Percentiles rank a stretch among this genome's conserved stretches.
These are phyloP conservation scores for Neckera pumila DNA, from an alignment of 225 moss, liverwort and hornwort species.

Conservation along the genomic window DNA sequence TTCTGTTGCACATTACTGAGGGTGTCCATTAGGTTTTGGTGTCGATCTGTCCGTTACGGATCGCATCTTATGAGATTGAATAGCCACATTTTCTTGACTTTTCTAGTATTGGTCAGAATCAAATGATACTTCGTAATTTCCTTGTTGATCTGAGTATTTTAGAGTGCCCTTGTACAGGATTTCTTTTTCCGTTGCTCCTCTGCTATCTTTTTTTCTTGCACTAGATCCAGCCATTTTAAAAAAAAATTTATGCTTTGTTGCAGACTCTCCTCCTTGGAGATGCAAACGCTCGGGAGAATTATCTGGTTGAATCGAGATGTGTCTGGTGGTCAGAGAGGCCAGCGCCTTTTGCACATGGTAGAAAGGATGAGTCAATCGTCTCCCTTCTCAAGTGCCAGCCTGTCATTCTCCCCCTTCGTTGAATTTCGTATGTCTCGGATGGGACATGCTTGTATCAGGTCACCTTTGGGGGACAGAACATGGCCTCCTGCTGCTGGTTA, in stretches of 20 bases:
- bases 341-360: conserved; percentile 56
- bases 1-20: neutral
- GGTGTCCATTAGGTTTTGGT: neutral
- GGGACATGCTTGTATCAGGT: conserved; percentile 82
- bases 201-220: neutral
- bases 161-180: neutral
- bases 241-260: neutral
- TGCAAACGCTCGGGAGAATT: conserved; percentile 60
- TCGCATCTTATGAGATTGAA: neutral
- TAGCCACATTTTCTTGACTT: neutral
- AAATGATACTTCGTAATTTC: neutral
- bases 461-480: conserved; percentile 74
- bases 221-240: neutral
- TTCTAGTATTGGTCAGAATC: neutral
- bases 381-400: conserved; percentile 42
- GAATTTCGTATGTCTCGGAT: conserved; percentile 67
- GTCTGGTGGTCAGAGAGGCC: conserved; percentile 36
- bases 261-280: conserved; percentile 75
- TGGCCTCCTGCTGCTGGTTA: conserved; percentile 95
- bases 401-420: conserved; percentile 68
- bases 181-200: neutral
- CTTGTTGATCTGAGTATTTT: neutral
- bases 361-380: conserved; percentile 68
- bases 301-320: conserved; percentile 73
- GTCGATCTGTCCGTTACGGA: neutral